Evolutionary conservation across 257 asterid genomes (phyloP), one percentile per base, ranked within the genome.

Genomic region (Thymus quinquecostatus): DNA sequence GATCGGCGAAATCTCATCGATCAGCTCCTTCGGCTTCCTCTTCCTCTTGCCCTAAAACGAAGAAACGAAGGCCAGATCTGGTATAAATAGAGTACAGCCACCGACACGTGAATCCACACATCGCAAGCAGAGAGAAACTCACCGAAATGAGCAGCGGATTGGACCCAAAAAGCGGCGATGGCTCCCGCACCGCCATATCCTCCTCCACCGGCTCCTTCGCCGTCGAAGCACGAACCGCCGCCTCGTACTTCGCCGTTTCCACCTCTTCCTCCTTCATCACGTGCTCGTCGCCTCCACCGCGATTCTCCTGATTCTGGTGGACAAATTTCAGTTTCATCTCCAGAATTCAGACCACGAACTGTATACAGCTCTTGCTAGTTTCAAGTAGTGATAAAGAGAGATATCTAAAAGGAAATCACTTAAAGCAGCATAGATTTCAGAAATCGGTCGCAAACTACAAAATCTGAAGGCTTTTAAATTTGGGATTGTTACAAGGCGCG

Each of bases 21-120:
- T 78, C 57, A 88, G 77, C 86, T 86, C 94, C 78, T 87, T 92
- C 4, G 95, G 96, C 85, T 88, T 92, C 88, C 98, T 87, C 80
- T 81, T 92, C 69, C 98, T 82, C 77, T 92, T 92, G 53, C 96
- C 97, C 98, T 92, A 70, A n/a, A 63, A 63, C 59, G 49, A 70
- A 10, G 43, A 58, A 72, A 64, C 74, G n/a, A 13, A 1, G 10
- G 4, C 1, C 94, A 86, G 98, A 92, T 92, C 98, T 76, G 77
- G 64, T 72, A 78, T 72, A 79, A 84, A 70, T 67, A 62, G 61
- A 71, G 48, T 5, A 71, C 33, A 64, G 60, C 64, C 27, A 75
- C 5, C 14, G 2, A 56, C n/a, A 49, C 75, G 68, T 27, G 11
- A 49, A 64, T 47, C 41, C 68, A 56, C 57, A 58, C 3, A 10